These are phyloP conservation scores for Hirschioporus abietinus DNA, from an alignment of 768 basidiomycete genomes.

Conservation along the genomic window DNA sequence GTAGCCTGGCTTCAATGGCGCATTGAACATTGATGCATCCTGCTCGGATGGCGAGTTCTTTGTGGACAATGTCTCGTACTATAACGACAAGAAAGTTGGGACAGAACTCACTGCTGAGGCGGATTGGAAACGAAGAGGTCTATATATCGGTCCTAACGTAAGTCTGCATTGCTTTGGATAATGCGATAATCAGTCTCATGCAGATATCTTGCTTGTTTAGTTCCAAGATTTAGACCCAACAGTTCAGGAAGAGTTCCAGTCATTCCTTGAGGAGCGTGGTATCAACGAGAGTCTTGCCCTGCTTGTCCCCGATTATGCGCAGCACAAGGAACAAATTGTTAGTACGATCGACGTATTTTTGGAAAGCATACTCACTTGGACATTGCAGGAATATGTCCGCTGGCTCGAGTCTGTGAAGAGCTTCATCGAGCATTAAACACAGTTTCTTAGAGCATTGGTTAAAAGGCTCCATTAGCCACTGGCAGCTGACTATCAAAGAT, in stretches of 20 bases:
- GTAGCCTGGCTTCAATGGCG: conserved; percentile 49
- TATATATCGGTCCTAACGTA: conserved; percentile 90
- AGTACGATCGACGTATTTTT: conserved; percentile 18
- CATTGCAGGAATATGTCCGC: conserved; percentile 75
- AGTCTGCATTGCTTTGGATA: conserved; percentile 7
- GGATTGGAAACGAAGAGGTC: conserved; percentile 88
- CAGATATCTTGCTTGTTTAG: background rate
- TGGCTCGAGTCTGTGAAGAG: conserved; percentile 82
- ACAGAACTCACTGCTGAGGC: conserved; percentile 80
- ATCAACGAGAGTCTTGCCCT: conserved; percentile 75
- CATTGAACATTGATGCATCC: conserved; percentile 73
- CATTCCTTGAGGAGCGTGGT: conserved; percentile 85
- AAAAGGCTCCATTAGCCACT: background rate
- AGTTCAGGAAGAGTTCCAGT: conserved; percentile 90
- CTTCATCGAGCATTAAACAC: conserved; percentile 54
- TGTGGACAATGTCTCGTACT: conserved; percentile 89
- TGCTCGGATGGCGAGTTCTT: conserved; percentile 76
- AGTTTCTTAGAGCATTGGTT: conserved; percentile 15
- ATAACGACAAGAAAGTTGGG: conserved; percentile 64
- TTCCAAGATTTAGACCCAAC: conserved; percentile 42
- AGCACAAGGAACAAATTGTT: conserved; percentile 90
- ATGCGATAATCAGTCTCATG: conserved; percentile 1
- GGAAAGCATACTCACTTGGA: conserved; percentile 11
- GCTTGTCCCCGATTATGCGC: conserved; percentile 86
- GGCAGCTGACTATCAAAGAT: too few species aligned